Evolutionary conservation across 2,329 filamentous ascomycete species (phyloP), one percentile per base, ranked within the genome.

Genomic region (Ophiostoma quercus): DNA sequence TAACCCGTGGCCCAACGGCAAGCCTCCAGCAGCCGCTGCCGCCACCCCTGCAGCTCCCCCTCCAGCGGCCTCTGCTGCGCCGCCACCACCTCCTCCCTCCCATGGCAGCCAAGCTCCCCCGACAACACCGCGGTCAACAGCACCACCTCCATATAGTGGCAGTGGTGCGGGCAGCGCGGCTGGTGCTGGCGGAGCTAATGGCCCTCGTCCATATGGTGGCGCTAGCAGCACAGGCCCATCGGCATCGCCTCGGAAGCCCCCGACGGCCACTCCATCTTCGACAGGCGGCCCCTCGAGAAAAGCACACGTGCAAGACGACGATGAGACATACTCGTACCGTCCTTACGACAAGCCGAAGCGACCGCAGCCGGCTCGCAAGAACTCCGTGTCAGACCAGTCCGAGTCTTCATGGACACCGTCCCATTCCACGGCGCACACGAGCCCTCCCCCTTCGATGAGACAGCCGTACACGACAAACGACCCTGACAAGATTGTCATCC

Each of bases 401-500:
- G 92, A 96, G 76, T 91, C 90, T 16, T 96, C 92, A 0, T 97
- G 94, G 79, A 90, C 92, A 1, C 86, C 91, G 1, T 96, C 92
- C 11, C 88, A 92, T 71, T 93, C 92, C 19, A 97, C 94, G 0
- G 85, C 92, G 12, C 88, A 88, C 71, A 96, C 94, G 7, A 92
- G 92, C 5, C 92, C 94, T 9, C 92, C 94, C 19, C 90, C 91
- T 1, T 93, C 91, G 3, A 85, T 89, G 73, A 87, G 91, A 66
- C 88, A 89, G 1, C 87, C 92, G 1, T 98, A 97, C 79, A 86
- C 88, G 47, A 97, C 93, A 37, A 92, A 91, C 74, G 92, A 98
- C 77, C 94, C 94, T 0, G 89, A 96, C 81, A 99, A 99, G 84
- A 95, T 99, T 77, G 89, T 97, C 73, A 94, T 99, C 79, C 91